phyloP scores from a whole-genome alignment of 768 basidiomycete species.

The Hypsizygus marmoreus region DNA sequence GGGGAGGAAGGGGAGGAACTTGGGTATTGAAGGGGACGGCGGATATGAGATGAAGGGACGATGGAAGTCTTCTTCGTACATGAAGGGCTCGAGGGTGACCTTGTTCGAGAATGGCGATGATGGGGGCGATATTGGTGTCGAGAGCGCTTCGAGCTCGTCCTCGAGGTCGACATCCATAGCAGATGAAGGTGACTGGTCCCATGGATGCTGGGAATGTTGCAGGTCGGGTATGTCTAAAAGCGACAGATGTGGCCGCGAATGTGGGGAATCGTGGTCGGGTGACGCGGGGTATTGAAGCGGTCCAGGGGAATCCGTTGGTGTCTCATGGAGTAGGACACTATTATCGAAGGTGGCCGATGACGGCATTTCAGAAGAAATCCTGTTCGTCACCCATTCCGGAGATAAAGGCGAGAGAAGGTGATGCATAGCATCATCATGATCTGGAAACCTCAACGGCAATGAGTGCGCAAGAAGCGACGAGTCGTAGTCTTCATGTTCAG shows the following conservation, averaged over 20 bases:
- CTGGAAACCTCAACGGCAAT: conserved; percentile 5
- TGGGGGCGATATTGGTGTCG: conserved; percentile 21
- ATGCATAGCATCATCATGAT: not conserved
- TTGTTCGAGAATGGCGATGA: conserved; percentile 11
- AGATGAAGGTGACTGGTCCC: conserved; percentile 11
- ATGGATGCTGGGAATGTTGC: conserved; percentile 9
- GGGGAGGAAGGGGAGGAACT: conserved; percentile 12
- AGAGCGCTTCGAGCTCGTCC: conserved; percentile 20
- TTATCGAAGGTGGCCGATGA: conserved; percentile 5
- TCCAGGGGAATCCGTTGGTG: not conserved
- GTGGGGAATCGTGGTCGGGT: not conserved
- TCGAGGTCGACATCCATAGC: conserved; percentile 13
- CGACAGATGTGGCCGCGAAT: conserved; percentile 11
- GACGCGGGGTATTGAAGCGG: conserved; percentile 7
- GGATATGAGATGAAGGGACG: not conserved
- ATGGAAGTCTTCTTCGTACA: conserved; percentile 5
- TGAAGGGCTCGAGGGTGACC: conserved; percentile 1
- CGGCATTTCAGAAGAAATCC: conserved; percentile 7
- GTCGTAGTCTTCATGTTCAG: conserved; percentile 13
- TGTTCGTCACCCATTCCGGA: conserved; percentile 15
- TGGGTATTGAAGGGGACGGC: conserved; percentile 4
- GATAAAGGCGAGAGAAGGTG: conserved; percentile 17
- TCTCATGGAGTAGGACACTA: conserved; percentile 3
- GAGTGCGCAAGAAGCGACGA: conserved; percentile 5
- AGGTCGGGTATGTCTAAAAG: conserved; percentile 16